phyloP scores from a whole-genome alignment of 129 eudicot species.

The Apium graveolens region DNA sequence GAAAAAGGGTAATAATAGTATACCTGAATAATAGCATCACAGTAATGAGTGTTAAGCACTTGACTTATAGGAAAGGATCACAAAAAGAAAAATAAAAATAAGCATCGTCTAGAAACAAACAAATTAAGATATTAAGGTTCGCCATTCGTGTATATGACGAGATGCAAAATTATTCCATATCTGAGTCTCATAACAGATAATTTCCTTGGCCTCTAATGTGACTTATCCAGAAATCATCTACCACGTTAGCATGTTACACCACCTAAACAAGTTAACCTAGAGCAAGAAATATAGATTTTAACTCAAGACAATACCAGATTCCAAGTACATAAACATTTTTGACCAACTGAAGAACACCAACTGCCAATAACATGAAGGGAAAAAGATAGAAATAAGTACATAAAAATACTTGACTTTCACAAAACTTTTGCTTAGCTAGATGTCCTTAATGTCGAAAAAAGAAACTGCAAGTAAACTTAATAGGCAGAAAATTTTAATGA shows the following conservation, averaged over 20 bases:
- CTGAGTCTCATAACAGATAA: not conserved
- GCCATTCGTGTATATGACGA: not conserved
- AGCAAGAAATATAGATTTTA: not conserved
- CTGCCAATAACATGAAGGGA: not conserved
- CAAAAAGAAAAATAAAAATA: not conserved
- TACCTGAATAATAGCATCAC: conserved; percentile 39
- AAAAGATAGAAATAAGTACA: not conserved
- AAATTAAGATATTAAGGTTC: not conserved
- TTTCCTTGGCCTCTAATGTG: not conserved
- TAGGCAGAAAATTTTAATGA: not conserved
- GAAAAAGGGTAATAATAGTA: conserved; percentile 90
- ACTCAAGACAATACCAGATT: not conserved
- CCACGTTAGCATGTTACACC: not conserved
- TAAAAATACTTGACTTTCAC: no score
- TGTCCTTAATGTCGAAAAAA: not conserved
- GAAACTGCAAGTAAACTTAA: not conserved
- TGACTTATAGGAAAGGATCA: not conserved
- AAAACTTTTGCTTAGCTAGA: not conserved
- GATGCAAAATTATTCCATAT: not conserved
- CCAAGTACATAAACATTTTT: not conserved
- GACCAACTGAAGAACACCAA: not conserved
- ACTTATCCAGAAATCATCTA: not conserved
- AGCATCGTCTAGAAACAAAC: not conserved
- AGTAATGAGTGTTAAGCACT: conserved; percentile 6
- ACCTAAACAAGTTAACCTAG: not conserved